phyloP scores from a whole-genome alignment of 2,329 filamentous ascomycete genomes.

The Thelonectria blattea region DNA sequence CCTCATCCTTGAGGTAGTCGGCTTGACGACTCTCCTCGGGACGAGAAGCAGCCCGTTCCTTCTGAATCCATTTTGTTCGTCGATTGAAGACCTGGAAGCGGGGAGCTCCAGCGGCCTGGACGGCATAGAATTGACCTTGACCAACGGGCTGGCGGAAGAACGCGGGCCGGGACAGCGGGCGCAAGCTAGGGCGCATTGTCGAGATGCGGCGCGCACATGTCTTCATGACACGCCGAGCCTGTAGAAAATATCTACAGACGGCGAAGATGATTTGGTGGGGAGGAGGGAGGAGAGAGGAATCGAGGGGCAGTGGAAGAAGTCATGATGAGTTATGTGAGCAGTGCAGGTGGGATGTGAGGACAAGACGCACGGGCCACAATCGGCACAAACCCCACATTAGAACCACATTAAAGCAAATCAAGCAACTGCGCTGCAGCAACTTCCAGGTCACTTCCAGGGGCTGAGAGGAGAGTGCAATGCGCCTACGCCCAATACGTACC shows the following conservation, averaged over 20 bases:
- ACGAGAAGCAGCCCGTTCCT: constrained; percentile 80
- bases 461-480: constrained; percentile 21
- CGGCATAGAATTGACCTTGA: constrained; percentile 69
- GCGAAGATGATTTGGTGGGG: constrained; percentile 1
- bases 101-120: constrained; percentile 77
- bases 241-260: constrained; percentile 23
- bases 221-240: constrained; percentile 39
- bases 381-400: not conserved
- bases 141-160: constrained; percentile 21
- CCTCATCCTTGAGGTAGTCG: constrained; percentile 93
- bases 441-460: no score
- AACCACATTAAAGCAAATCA: no score
- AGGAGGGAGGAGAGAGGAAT: not conserved
- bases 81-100: constrained; percentile 91
- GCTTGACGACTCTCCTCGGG: constrained; percentile 75
- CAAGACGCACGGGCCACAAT: constrained; percentile 31
- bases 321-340: constrained; percentile 35
- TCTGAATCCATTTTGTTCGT: constrained; percentile 86
- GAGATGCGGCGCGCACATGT: constrained; percentile 36
- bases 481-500: constrained; percentile 13
- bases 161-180: constrained; percentile 29
- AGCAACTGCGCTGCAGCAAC: no score
- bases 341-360: constrained; percentile 23
- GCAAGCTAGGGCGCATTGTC: constrained; percentile 37
- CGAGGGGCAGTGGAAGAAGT: constrained; percentile 32